Evolutionary conservation across 2,329 filamentous ascomycete genomes (phyloP).

Genomic region (Colletotrichum scovillei): DNA sequence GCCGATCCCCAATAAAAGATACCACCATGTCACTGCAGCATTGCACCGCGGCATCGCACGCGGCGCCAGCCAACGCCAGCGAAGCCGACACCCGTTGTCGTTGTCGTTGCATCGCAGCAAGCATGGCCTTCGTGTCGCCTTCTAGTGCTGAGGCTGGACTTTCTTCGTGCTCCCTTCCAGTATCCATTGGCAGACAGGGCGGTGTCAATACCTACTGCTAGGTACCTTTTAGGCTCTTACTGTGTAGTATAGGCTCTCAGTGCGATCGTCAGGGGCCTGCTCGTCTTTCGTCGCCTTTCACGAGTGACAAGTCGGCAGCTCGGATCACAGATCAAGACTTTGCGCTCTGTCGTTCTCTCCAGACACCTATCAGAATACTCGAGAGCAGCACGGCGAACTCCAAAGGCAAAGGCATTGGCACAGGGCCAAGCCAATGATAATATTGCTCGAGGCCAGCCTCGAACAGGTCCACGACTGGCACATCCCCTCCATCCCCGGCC

Average conservation of each 20-base stretch:
- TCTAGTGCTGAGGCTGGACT: conserved; percentile 7
- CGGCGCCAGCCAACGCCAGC: not conserved
- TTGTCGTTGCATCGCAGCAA: conserved; percentile 22
- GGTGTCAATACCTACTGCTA: not conserved
- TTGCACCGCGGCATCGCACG: not conserved
- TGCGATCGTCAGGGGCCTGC: conserved; percentile 11
- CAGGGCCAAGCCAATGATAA: conserved; percentile 29
- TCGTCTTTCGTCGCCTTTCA: not conserved
- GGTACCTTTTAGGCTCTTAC: no score
- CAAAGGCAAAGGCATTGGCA: conserved; percentile 14
- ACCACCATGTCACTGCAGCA: conserved; percentile 8
- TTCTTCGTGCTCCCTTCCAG: not conserved
- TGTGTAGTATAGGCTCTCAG: not conserved
- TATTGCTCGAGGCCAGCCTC: conserved; percentile 24
- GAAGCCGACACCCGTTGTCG: conserved; percentile 27
- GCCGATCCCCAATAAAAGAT: conserved; percentile 21
- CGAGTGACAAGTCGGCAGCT: not conserved
- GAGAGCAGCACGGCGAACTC: not conserved
- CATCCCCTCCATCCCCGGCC: not conserved
- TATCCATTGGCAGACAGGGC: not conserved
- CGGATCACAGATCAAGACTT: not conserved
- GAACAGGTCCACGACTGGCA: not conserved
- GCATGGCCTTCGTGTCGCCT: conserved; percentile 15
- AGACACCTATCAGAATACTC: not conserved
- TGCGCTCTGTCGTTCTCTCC: no score